Percentiles rank a stretch among this genome's conserved stretches.
phyloP scores from a whole-genome alignment of 1,284 basidiomycete genomes.

The Cryptococcus sp. region DNA sequence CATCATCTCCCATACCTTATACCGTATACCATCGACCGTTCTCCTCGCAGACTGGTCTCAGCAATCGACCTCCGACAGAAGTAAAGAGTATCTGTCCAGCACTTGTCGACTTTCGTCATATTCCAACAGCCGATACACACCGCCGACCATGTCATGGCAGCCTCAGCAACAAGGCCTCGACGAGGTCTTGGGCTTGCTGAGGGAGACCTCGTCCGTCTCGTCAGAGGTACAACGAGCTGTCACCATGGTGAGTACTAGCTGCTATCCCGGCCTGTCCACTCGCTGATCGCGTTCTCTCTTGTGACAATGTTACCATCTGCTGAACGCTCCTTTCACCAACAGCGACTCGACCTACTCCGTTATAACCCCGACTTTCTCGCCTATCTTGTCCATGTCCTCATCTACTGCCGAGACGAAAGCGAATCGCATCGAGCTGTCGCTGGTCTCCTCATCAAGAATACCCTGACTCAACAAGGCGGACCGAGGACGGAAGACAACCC shows the following conservation, averaged over 20 bases:
- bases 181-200: constrained; percentile 46
- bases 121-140: neutral
- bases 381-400: constrained; percentile 91
- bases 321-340: constrained; percentile 4
- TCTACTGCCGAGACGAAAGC: constrained; percentile 60
- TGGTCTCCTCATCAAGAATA: constrained; percentile 95
- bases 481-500: constrained; percentile 26
- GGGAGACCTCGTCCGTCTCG: constrained; percentile 46
- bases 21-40: too few species aligned
- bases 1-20: too few species aligned
- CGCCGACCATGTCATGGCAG: constrained; percentile 40
- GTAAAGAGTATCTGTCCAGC: too few species aligned
- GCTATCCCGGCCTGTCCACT: too few species aligned
- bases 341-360: constrained; percentile 88
- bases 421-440: constrained; percentile 90
- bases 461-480: constrained; percentile 47
- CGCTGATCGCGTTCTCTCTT: too few species aligned
- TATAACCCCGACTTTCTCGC: constrained; percentile 89
- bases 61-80: too few species aligned
- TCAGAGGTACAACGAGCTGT: constrained; percentile 46
- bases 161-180: constrained; percentile 43
- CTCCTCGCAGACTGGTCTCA: too few species aligned
- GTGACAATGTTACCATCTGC: too few species aligned
- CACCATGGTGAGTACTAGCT: constrained; percentile 37
- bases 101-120: too few species aligned